phyloP scores from a whole-genome alignment of 176 grass and related monocot species.

The Phragmites australis region DNA sequence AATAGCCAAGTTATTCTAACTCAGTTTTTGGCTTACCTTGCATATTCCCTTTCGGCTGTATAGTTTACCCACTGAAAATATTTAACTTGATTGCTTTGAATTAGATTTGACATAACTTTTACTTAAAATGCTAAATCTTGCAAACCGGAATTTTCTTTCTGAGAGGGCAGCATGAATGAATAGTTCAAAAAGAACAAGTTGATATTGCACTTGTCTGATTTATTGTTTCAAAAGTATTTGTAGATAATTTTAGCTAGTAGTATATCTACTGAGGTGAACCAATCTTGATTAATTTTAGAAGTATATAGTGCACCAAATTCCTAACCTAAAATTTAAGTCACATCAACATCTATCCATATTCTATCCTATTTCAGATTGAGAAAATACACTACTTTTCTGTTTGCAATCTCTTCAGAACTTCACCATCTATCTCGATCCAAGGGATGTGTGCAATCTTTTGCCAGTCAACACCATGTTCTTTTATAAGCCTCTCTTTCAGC shows the following conservation, averaged over 20 bases:
- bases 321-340: neutral
- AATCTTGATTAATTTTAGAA: neutral
- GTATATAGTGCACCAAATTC: neutral
- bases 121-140: neutral
- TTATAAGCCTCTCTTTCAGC: slow-evolving; percentile 45
- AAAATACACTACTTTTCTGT: neutral
- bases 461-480: slow-evolving; percentile 37
- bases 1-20: neutral
- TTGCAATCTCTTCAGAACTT: slow-evolving; percentile 32
- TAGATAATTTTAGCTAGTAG: neutral
- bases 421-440: slow-evolving; percentile 45
- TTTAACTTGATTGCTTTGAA: slow-evolving; percentile 3
- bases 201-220: neutral
- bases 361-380: neutral
- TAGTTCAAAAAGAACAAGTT: neutral
- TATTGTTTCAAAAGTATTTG: neutral
- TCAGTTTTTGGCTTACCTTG: neutral
- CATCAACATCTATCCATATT: slow-evolving; percentile 9
- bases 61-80: neutral
- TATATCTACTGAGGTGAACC: no score
- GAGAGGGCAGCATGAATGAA: neutral
- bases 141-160: neutral
- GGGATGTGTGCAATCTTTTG: slow-evolving; percentile 42
- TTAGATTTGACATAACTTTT: slow-evolving; percentile 4
- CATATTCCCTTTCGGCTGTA: neutral